Conservation (phyloP, 1,139 yeast species). For the Yueomyces sp. region DNA sequence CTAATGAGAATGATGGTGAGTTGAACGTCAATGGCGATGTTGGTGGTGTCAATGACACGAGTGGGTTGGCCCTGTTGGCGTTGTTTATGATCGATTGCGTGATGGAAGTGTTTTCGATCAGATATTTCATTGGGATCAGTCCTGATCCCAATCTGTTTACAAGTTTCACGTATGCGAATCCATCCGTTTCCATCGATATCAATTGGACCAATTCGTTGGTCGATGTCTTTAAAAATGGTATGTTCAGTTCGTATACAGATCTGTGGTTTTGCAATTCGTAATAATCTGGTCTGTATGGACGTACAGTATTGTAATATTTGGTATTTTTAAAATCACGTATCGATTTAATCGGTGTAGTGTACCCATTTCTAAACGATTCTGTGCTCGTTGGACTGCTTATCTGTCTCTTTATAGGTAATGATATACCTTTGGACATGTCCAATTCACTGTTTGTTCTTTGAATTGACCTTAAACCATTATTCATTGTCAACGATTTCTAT, state of each 20-base stretch:
- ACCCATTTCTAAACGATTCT: too few relatives aligned
- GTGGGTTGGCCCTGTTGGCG: conserved; percentile 1
- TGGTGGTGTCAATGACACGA: conserved; percentile 7
- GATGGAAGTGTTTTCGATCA: conserved; percentile 7
- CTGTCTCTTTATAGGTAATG: too few relatives aligned
- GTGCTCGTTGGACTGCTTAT: too few relatives aligned
- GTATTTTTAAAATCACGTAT: too few relatives aligned
- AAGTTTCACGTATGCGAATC: conserved; percentile 10
- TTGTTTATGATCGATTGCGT: background rate
- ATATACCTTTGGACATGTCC: too few relatives aligned
- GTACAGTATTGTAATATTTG: background rate
- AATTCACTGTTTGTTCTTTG: too few relatives aligned
- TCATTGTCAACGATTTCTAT: too few relatives aligned
- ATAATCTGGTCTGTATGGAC: background rate
- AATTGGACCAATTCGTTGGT: conserved; percentile 10
- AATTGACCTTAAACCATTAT: too few relatives aligned
- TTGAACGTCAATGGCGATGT: conserved; percentile 12
- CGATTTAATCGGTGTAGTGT: too few relatives aligned
- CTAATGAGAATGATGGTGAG: conserved; percentile 8
- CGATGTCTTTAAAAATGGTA: background rate
- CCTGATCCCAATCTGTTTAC: conserved; percentile 14
- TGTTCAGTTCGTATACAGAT: too few relatives aligned
- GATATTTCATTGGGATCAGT: conserved; percentile 10
- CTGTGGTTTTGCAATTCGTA: background rate
- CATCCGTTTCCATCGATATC: conserved; percentile 5